phyloP scores from a whole-genome alignment of 2,329 filamentous ascomycete species.

The Hirsutella minnesotensis region DNA sequence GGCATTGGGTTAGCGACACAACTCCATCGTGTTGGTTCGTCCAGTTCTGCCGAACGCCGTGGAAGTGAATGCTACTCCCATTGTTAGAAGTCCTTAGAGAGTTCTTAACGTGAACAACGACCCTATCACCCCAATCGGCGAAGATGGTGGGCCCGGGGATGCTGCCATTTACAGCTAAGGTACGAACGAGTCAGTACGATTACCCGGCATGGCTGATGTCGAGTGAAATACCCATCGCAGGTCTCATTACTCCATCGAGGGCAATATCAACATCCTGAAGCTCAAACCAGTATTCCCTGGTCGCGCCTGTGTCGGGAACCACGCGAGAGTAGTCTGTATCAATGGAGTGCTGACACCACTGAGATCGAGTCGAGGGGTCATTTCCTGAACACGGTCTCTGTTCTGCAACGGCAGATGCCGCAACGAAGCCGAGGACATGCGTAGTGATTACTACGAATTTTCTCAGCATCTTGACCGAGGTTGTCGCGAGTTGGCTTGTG shows the following conservation, averaged over 20 bases:
- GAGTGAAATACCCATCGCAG: constrained; percentile 2
- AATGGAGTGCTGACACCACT: background rate
- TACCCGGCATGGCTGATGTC: no score
- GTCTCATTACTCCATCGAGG: constrained; percentile 32
- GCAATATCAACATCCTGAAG: constrained; percentile 25
- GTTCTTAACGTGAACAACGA: constrained; percentile 45
- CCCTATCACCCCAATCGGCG: constrained; percentile 37
- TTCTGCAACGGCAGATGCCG: no score
- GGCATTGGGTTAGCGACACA: constrained; percentile 34
- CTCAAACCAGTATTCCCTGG: constrained; percentile 35
- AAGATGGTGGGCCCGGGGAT: constrained; percentile 48
- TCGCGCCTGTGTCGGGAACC: constrained; percentile 34
- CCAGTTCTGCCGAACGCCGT: constrained; percentile 46
- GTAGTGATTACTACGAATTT: no score
- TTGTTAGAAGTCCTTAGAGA: constrained; percentile 27
- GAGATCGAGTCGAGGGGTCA: background rate
- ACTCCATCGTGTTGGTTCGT: constrained; percentile 47
- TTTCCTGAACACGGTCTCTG: constrained; percentile 1
- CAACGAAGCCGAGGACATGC: no score
- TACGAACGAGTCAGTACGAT: no score
- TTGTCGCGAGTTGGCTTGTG: no score
- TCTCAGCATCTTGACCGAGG: no score
- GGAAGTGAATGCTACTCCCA: constrained; percentile 51
- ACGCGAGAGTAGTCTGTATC: constrained; percentile 20
- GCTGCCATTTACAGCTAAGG: constrained; percentile 39